Base-by-base conservation (phyloP, 441 rosid genomes). In the Pelargonium citronellum region DNA sequence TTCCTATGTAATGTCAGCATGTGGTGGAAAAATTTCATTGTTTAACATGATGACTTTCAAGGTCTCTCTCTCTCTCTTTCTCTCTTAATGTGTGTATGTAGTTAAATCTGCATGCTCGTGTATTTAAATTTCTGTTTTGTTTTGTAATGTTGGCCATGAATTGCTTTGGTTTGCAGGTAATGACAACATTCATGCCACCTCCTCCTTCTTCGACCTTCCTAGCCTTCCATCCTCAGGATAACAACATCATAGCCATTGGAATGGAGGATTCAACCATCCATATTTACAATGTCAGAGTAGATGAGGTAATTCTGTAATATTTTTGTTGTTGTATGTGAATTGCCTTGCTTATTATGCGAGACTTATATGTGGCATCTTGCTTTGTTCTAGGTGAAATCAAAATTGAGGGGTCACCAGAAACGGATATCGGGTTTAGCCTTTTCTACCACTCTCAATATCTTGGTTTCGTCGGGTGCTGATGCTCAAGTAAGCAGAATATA, bases 391-490 rank as follows among this genome's bases (percentile, higher is more conserved):
- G 95, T 91, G 77, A 94, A 85, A 81, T 85, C 97, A 69, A 88
- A 87, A 80, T 69, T 91, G 72, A 90, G 83, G 83, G 99, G 99
- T 69, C 99, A 94, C 77, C 91, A 87, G 74, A 90, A 90, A 76
- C 84, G 91, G 71, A 88, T 94, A 64, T 87, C 94, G 37, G 96
- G 99, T 71, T 78, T 91, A 77, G 99, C 97, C 20, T 95, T 91
- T 74, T 92, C 99, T 30, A 82, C 95, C 72, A 77, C 47, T 75
- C 95, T 89, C 66, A 85, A 83, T 65, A 80, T 91, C 70, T 85
- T 95, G 88, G 96, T 95, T 73, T 95, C 99, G 11, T 95, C 99
- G 0, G 97, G 96, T 67, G 99, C 97, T 69, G 99, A 95, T 83
- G 96, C 97, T 73, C 91, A 90, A 67, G 99, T 90, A 65, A 81